Evolutionary conservation across 768 basidiomycete species (phyloP), one percentile per base, ranked within the genome.

Genomic region (Panaeolus papilionaceus): DNA sequence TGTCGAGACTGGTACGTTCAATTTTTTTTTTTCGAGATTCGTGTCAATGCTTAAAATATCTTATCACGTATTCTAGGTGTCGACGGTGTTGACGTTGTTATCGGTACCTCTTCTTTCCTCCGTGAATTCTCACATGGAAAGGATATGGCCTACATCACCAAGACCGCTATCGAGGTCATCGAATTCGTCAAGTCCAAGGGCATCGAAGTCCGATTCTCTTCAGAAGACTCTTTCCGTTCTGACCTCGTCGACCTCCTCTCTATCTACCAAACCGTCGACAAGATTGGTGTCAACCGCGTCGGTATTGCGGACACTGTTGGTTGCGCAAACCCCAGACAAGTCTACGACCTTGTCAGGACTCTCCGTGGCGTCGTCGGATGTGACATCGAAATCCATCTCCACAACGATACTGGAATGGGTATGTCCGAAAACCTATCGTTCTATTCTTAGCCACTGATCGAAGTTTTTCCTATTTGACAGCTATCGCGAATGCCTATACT

Each of bases 101-200:
- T 99, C 71, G 97, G 98, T 40, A 99, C 98, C 9, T 98, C 96
- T 10, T 98, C 96, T 47, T 99, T 98, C 92, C 90, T 99, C 62
- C 92, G 97, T 73, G 96, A 99, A 83, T 98, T 99, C 88, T 98
- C 97, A 33, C 98, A 99, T 79, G 98, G 98, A 76, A 99, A 99
- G 88, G 98, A 99, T 80, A 99, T 99, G 95, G 83, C 94, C 58
- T 99, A 98, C 83, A 99, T 99, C 84, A 97, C 97, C 85, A 98
- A 96, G 83, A 93, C 95, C 44, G 97, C 97, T 68, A 95, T 98
- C 74, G 96, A 98, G 79, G 98, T 99, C 73, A 99, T 99, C 81
- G 89, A 97, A 74, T 99, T 92, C 74, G 97, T 99, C 88, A 99
- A 99, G 87, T 96, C 93, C 84, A 99, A 98, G 92, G 92, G 92